A percentile compares a stretch with the other conserved stretches of the same genome.
These are phyloP conservation scores for Neofusicoccum laricinum DNA, from an alignment of 2,329 filamentous ascomycete genomes.

Conservation along the genomic window DNA sequence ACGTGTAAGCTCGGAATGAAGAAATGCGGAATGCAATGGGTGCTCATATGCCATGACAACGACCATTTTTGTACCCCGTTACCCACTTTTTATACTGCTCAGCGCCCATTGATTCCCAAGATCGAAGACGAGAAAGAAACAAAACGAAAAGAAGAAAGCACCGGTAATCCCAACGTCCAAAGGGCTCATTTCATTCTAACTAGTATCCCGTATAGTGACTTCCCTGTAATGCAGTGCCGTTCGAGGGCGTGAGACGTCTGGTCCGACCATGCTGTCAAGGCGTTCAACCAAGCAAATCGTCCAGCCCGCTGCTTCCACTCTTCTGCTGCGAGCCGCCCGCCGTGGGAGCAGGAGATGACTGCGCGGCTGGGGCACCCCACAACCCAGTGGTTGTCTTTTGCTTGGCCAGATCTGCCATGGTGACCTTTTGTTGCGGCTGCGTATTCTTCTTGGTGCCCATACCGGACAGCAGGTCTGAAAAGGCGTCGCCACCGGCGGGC, in stretches of 20 bases:
- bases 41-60: not conserved
- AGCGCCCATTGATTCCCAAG: not conserved
- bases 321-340: not conserved
- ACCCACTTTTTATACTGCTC: too few relatives aligned
- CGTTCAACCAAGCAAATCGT: not conserved
- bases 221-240: too few relatives aligned
- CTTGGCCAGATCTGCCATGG: constrained; percentile 93
- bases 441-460: constrained; percentile 64
- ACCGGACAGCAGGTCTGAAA: constrained; percentile 82
- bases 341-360: not conserved
- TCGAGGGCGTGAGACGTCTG: too few relatives aligned
- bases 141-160: not conserved
- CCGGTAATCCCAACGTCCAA: not conserved
- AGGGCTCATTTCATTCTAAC: constrained; percentile 3
- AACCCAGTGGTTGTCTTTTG: constrained; percentile 94
- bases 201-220: constrained; percentile 24
- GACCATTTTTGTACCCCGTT: not conserved
- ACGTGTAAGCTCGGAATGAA: not conserved
- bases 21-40: not conserved
- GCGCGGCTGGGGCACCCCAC: constrained; percentile 65
- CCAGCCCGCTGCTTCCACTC: constrained; percentile 14
- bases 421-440: constrained; percentile 63
- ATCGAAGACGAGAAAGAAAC: not conserved
- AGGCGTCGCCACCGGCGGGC: constrained; percentile 72
- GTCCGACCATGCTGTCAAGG: too few relatives aligned